Evolutionary conservation across 805 yeast species (phyloP).

Genomic region (Wickerhamomyces alni): DNA sequence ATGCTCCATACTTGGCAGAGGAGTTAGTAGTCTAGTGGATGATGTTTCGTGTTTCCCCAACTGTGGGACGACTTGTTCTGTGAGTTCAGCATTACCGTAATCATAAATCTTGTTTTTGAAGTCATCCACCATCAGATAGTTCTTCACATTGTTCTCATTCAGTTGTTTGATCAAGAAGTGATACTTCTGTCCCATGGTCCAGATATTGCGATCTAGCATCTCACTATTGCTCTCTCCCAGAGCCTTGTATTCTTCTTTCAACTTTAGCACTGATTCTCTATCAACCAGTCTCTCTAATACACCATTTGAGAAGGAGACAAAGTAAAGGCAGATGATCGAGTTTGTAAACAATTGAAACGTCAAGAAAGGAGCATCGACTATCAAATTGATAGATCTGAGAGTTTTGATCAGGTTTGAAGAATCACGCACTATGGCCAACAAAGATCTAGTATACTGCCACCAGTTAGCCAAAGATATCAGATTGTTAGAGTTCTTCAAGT

Average conservation of each 20-base stretch:
- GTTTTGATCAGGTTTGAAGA: conserved; percentile 22
- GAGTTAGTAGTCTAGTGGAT: no score
- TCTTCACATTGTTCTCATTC: conserved; percentile 3
- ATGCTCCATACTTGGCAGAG: no score
- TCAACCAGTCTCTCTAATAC: conserved; percentile 2
- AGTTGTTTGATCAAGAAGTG: conserved; percentile 6
- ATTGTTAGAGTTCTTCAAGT: conserved; percentile 8
- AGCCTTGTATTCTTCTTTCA: conserved; percentile 4
- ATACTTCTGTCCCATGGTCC: conserved; percentile 10
- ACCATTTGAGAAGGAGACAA: conserved; percentile 26
- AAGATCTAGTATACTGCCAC: conserved; percentile 26
- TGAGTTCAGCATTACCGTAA: conserved; percentile 9
- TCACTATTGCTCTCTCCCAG: conserved; percentile 5
- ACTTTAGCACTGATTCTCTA: conserved; percentile 1
- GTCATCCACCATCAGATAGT: conserved; percentile 5
- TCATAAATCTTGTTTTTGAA: conserved; percentile 11
- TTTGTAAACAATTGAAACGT: conserved; percentile 32
- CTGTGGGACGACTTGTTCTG: conserved; percentile 4
- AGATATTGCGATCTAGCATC: conserved; percentile 3
- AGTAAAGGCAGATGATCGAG: conserved; percentile 28
- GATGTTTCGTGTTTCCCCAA: no score
- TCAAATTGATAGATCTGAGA: conserved; percentile 22
- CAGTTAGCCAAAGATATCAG: conserved; percentile 16
- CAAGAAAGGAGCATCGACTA: conserved; percentile 34
- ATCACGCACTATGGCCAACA: conserved; percentile 24